A percentile compares a stretch with the other conserved stretches of the same genome.
Conservation (phyloP, 2,329 filamentous ascomycete genomes). For the Trichothecium sympodiale region DNA sequence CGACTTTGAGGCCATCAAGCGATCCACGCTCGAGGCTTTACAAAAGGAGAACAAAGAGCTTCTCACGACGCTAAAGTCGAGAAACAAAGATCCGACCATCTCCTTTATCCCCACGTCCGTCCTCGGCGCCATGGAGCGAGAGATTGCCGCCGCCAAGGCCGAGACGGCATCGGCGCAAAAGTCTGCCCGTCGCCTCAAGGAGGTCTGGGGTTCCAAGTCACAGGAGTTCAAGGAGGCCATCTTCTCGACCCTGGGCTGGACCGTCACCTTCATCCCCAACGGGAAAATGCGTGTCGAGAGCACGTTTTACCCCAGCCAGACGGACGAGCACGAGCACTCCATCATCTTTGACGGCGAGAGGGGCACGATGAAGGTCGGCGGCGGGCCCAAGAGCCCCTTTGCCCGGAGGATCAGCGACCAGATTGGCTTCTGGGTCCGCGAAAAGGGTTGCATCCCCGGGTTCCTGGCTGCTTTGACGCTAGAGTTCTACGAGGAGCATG, state of each 20-base stretch:
- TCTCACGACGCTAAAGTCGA: slow-evolving; percentile 53
- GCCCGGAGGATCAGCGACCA: slow-evolving; percentile 73
- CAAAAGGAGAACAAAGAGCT: slow-evolving; percentile 77
- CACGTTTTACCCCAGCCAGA: slow-evolving; percentile 64
- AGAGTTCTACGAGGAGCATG: slow-evolving; percentile 76
- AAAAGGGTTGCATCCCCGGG: slow-evolving; percentile 85
- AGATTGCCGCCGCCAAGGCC: slow-evolving; percentile 60
- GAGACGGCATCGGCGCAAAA: slow-evolving; percentile 69
- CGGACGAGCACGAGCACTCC: slow-evolving; percentile 59
- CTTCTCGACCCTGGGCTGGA: slow-evolving; percentile 84
- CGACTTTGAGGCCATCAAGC: slow-evolving; percentile 74
- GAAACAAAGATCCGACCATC: slow-evolving; percentile 26
- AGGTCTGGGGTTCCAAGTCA: slow-evolving; percentile 85
- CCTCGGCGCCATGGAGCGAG: slow-evolving; percentile 63
- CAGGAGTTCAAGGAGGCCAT: slow-evolving; percentile 94
- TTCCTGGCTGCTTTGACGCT: slow-evolving; percentile 84
- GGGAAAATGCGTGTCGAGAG: slow-evolving; percentile 87
- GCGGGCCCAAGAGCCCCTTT: slow-evolving; percentile 78
- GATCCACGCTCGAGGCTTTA: slow-evolving; percentile 64
- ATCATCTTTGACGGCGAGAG: slow-evolving; percentile 86
- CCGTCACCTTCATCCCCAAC: slow-evolving; percentile 92
- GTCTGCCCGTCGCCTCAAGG: slow-evolving; percentile 72
- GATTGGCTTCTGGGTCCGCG: slow-evolving; percentile 93
- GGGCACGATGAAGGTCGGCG: slow-evolving; percentile 95
- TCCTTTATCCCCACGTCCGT: slow-evolving; percentile 66